These are phyloP conservation scores for Xerocomus minutiporus DNA, from an alignment of 1,284 basidiomycete genomes.

Conservation along the genomic window DNA sequence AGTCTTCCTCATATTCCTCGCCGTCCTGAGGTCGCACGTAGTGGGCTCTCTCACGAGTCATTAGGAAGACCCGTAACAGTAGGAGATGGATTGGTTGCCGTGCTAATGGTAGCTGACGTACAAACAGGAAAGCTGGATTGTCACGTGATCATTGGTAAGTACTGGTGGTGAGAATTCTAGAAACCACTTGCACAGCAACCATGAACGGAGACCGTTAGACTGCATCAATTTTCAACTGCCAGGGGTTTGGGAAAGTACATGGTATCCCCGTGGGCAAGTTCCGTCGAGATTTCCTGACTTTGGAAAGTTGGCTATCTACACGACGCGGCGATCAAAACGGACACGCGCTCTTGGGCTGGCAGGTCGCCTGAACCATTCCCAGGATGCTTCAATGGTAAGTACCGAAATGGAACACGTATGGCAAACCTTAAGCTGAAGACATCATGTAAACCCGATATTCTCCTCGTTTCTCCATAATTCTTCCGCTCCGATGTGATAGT, in stretches of 20 bases:
- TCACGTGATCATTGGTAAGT: neutral
- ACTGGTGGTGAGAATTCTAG: no score
- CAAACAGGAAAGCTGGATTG: neutral
- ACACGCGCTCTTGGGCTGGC: constrained; percentile 15
- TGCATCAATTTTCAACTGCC: neutral
- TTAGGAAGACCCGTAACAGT: constrained; percentile 1
- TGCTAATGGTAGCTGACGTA: neutral
- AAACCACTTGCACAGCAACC: neutral
- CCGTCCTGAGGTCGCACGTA: constrained; percentile 23
- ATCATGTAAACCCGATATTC: neutral
- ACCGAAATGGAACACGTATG: constrained; percentile 13
- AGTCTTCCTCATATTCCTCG: constrained; percentile 32
- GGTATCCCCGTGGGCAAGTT: constrained; percentile 3
- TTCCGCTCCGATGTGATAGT: constrained; percentile 18
- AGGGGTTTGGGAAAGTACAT: neutral
- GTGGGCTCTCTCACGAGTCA: constrained; percentile 22
- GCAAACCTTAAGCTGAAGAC: constrained; percentile 8
- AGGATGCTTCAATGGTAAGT: constrained; percentile 1
- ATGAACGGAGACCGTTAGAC: neutral
- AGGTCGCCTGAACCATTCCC: constrained; percentile 8
- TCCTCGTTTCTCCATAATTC: constrained; percentile 7
- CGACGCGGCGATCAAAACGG: constrained; percentile 28
- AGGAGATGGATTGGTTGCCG: neutral
- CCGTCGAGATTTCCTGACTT: constrained; percentile 8
- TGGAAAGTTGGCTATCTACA: constrained; percentile 5